Percentiles rank a stretch among this genome's conserved stretches.
phyloP scores from a whole-genome alignment of 768 basidiomycete genomes.

The Tulasnella sp. region DNA sequence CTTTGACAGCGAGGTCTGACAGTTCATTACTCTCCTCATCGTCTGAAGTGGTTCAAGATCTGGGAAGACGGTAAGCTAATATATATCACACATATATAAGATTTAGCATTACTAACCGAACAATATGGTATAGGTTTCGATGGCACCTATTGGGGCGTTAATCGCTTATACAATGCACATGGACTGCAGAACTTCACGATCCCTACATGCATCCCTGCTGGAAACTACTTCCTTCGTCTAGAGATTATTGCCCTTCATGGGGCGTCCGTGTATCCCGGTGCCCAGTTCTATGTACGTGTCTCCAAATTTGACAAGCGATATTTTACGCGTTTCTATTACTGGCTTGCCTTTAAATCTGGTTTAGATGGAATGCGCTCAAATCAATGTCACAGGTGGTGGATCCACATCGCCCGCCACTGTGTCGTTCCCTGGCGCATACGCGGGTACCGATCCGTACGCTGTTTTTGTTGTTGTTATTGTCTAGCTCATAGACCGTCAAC shows the following conservation, averaged over 20 bases:
- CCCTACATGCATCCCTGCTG: conserved; percentile 37
- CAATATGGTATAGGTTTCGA: too few relatives aligned
- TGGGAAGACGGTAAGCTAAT: conserved; percentile 29
- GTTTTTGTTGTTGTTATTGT: not conserved
- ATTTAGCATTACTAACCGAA: too few relatives aligned
- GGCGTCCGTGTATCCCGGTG: conserved; percentile 37
- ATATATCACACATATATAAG: conserved; percentile 21
- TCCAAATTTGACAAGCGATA: too few relatives aligned
- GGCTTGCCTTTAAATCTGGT: too few relatives aligned
- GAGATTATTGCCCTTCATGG: conserved; percentile 37
- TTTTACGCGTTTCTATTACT: too few relatives aligned
- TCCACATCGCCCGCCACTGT: conserved; percentile 20
- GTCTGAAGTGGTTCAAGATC: conserved; percentile 54
- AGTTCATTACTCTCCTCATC: too few relatives aligned
- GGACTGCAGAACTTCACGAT: conserved; percentile 43
- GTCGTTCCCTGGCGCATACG: conserved; percentile 21
- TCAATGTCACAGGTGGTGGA: conserved; percentile 30
- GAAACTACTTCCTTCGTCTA: conserved; percentile 39
- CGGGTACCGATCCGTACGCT: not conserved
- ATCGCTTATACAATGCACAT: conserved; percentile 38
- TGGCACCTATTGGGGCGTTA: conserved; percentile 35
- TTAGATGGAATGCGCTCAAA: conserved; percentile 28
- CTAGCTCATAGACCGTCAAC: not conserved
- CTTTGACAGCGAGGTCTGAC: too few relatives aligned
- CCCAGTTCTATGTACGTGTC: conserved; percentile 25